These are phyloP conservation scores for Nemania sp. DNA, from an alignment of 2,329 filamentous ascomycete species.

Conservation along the genomic window DNA sequence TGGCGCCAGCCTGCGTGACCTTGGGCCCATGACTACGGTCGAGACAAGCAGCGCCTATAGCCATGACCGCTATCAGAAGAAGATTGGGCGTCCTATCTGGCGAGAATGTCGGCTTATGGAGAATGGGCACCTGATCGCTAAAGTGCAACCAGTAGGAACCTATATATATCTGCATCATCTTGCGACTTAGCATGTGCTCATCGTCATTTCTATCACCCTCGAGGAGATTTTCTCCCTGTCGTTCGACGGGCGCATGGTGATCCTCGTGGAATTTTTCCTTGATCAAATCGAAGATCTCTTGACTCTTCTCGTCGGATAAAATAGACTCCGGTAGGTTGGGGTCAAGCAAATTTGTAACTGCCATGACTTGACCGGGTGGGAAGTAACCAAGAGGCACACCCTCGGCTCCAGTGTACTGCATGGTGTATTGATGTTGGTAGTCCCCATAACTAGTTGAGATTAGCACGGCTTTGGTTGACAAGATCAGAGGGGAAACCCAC, in stretches of 20 bases:
- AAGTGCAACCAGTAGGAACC: conserved; percentile 94
- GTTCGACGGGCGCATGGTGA: conserved; percentile 72
- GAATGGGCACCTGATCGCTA: conserved; percentile 89
- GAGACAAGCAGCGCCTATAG: conserved; percentile 86
- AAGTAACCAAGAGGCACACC: conserved; percentile 58
- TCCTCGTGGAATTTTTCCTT: conserved; percentile 80
- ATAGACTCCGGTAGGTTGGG: conserved; percentile 77
- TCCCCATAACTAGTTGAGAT: conserved; percentile 55
- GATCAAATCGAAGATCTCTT: conserved; percentile 82
- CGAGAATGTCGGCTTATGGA: conserved; percentile 92
- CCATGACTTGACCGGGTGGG: conserved; percentile 75
- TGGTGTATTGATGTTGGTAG: conserved; percentile 53
- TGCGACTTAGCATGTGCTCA: conserved; percentile 73
- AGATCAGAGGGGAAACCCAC: conserved; percentile 45
- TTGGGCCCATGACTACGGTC: conserved; percentile 79
- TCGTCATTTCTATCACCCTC: conserved; percentile 74
- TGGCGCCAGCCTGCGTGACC: conserved; percentile 75
- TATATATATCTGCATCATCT: conserved; percentile 96
- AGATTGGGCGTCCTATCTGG: conserved; percentile 85
- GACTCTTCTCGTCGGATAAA: conserved; percentile 85
- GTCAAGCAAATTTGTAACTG: conserved; percentile 83
- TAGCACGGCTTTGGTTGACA: conserved; percentile 18
- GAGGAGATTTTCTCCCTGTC: conserved; percentile 75
- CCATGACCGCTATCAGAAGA: conserved; percentile 85
- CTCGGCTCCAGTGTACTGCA: conserved; percentile 55